phyloP scores from a whole-genome alignment of 257 asterid genomes.

The Nicotiana sylvestris region DNA sequence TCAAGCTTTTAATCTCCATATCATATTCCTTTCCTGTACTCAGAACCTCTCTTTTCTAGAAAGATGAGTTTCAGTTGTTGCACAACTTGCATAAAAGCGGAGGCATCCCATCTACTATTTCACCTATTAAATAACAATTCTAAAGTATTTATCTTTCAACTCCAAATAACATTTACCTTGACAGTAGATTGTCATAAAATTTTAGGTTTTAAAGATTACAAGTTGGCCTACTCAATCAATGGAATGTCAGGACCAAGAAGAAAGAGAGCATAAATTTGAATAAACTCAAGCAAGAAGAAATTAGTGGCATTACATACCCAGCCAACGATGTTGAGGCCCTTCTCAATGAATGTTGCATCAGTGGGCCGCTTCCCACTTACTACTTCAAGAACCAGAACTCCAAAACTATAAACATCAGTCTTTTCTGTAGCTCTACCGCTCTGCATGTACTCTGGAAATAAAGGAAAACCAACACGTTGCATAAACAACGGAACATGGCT shows the following conservation, averaged over 20 bases:
- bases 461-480: background rate
- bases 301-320: slow-evolving; percentile 45
- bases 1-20: background rate
- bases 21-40: background rate
- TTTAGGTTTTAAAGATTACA: background rate
- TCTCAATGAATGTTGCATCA: slow-evolving; percentile 71
- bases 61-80: background rate
- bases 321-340: slow-evolving; percentile 77
- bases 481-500: background rate
- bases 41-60: background rate
- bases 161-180: background rate
- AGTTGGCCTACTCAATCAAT: background rate
- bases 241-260: background rate
- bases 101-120: background rate
- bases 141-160: background rate
- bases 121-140: background rate
- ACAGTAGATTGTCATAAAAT: background rate
- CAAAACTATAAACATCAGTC: slow-evolving; percentile 80
- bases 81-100: background rate
- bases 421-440: slow-evolving; percentile 90
- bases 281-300: background rate
- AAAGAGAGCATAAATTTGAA: background rate
- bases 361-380: slow-evolving; percentile 75
- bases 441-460: slow-evolving; percentile 69
- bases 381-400: slow-evolving; percentile 73